Percentiles rank a stretch among this genome's conserved stretches.
Conservation (phyloP, 2,329 filamentous ascomycete genomes). For the Xylariaceae sp. region DNA sequence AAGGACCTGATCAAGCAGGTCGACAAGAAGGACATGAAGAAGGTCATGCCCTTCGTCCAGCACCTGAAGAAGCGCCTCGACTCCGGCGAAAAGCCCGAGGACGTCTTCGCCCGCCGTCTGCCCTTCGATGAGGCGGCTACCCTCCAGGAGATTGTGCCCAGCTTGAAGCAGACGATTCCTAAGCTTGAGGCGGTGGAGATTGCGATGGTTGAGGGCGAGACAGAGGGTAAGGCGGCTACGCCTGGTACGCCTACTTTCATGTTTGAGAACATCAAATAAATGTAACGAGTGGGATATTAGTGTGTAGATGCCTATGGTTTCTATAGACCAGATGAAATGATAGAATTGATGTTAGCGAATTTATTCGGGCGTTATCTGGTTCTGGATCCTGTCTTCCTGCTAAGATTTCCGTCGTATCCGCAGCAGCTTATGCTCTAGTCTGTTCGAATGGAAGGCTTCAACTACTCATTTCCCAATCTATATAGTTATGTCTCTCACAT, state of each 20-base stretch:
- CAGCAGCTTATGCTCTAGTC: too few species aligned
- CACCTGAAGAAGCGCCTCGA: conserved; percentile 76
- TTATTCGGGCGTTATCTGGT: neutral
- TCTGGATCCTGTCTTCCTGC: neutral
- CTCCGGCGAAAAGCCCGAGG: conserved; percentile 58
- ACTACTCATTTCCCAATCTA: neutral
- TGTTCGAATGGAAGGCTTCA: neutral
- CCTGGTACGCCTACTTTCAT: conserved; percentile 77
- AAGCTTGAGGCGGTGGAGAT: conserved; percentile 32
- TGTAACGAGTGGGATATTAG: neutral
- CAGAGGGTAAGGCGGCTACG: conserved; percentile 51
- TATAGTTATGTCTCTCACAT: neutral
- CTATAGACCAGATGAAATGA: neutral
- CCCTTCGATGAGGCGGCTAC: conserved; percentile 78
- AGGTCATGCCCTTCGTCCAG: conserved; percentile 96
- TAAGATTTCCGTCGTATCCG: too few species aligned
- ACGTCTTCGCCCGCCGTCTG: conserved; percentile 77
- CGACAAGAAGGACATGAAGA: conserved; percentile 69
- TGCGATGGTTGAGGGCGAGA: conserved; percentile 47
- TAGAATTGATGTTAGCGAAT: neutral
- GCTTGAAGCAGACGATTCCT: conserved; percentile 64
- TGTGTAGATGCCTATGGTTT: neutral
- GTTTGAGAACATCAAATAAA: conserved; percentile 67
- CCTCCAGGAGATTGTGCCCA: conserved; percentile 70
- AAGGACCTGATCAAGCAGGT: conserved; percentile 48